Evolutionary conservation across 768 basidiomycete genomes (phyloP).

Genomic region (Boletus eberwhitei): DNA sequence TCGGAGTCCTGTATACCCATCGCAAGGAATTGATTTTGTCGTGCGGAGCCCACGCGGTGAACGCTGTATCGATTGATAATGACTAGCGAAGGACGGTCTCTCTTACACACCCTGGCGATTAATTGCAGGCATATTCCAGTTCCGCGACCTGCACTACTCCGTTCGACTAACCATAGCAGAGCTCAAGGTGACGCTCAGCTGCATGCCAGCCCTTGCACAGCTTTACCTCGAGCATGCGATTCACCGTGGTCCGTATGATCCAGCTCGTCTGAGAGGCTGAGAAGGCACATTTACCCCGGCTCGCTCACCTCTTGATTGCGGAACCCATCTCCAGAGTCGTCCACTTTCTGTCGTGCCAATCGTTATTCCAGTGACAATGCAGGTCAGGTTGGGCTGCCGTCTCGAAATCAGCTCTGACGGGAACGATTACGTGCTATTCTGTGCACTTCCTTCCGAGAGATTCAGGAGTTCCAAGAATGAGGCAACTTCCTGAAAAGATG

Average conservation of each 20-base stretch:
- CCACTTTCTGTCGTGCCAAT: neutral
- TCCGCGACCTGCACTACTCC: neutral
- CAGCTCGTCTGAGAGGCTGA: neutral
- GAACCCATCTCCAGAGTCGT: neutral
- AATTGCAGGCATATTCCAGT: too few relatives aligned
- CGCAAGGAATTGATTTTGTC: too few relatives aligned
- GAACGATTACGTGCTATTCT: neutral
- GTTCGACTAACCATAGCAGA: neutral
- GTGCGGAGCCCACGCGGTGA: too few relatives aligned
- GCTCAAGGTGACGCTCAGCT: neutral
- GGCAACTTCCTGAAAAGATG: too few relatives aligned
- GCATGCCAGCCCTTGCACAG: neutral
- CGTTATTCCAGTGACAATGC: neutral
- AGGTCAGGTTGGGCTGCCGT: neutral
- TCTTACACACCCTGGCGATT: neutral
- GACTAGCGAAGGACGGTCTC: neutral
- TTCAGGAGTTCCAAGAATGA: neutral
- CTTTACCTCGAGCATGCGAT: neutral
- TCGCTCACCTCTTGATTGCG: neutral
- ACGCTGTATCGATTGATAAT: too few relatives aligned
- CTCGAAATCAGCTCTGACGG: neutral
- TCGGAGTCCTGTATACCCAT: too few relatives aligned
- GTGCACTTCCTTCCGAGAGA: neutral
- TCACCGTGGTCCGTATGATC: neutral
- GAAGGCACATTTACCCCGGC: neutral